Evolutionary conservation across 768 basidiomycete species (phyloP), one percentile per base, ranked within the genome.

Genomic region (Favolaschia claudopus): DNA sequence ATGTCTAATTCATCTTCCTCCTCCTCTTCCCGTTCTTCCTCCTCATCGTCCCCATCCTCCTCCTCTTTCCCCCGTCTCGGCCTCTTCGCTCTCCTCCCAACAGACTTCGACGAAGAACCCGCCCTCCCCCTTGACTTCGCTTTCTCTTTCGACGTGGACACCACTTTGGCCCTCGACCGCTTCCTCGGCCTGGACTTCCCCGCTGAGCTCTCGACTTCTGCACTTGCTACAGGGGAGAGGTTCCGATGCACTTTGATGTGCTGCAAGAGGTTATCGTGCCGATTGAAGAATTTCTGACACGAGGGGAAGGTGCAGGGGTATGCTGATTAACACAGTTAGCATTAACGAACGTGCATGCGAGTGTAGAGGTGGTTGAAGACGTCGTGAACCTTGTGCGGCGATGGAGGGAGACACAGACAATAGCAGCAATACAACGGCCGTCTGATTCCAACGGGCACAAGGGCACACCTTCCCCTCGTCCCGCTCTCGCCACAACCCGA

Each of bases 241-340:
- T 36, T 32, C 5, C 58, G 49, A 73, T 92, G 90, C 17, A 91
- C 87, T 66, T 88, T 86, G 70, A 89, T 75, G 66, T 93, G 91
- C 72, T 93, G 91, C 43, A 89, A 79, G 31, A 93, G 82, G 71
- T 93, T 93, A 69, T 93, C 91, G 63, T 89, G 88, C 60, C 91
- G 81, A 58, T 89, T 91, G 70, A 93, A 93, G 64, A 78, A 79
- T 70, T 91, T 91, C 69, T 83, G 84, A 74, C 91, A 93, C 28
- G 77, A 70, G 4, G 85, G 79, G 67, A 83, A 82, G 25, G 87
- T 82, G 73, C 91, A 93, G 66, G 86, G 81, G 76, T 88, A 90
- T 9, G 91, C 91, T 93, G 68, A 7, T 36, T 39, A 50, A 25
- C 25, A 39, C 7, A 37, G 9, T 10, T 5, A 39, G 40, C 22